phyloP scores from a whole-genome alignment of 2,329 filamentous ascomycete genomes.

The Pseudocercospora pini-densiflorae region DNA sequence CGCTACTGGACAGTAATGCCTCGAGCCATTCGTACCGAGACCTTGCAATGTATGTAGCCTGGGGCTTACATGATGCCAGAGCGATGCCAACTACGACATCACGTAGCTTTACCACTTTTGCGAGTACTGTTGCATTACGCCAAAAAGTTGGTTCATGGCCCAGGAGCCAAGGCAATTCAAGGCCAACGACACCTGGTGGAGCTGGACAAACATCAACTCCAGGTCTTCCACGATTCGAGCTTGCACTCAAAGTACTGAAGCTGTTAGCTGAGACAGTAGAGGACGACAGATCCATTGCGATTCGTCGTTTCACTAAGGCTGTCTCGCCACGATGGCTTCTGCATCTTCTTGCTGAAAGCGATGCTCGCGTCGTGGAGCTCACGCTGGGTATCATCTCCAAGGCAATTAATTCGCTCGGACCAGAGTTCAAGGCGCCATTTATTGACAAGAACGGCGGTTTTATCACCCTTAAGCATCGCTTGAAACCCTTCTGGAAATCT shows the following conservation, averaged over 20 bases:
- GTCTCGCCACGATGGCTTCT: constrained; percentile 84
- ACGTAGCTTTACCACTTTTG: constrained; percentile 35
- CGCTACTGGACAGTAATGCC: constrained; percentile 78
- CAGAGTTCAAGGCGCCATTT: constrained; percentile 83
- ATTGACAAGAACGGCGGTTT: constrained; percentile 86
- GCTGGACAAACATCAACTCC: constrained; percentile 7
- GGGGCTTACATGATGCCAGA: constrained; percentile 74
- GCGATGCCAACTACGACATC: constrained; percentile 33
- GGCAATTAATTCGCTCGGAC: constrained; percentile 80
- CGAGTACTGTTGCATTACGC: constrained; percentile 34
- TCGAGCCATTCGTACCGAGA: constrained; percentile 85
- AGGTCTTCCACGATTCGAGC: constrained; percentile 34
- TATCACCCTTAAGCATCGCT: constrained; percentile 76
- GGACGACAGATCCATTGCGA: constrained; percentile 31
- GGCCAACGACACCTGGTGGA: constrained; percentile 35
- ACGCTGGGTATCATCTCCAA: constrained; percentile 83
- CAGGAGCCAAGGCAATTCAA: constrained; percentile 26
- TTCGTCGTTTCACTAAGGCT: constrained; percentile 80
- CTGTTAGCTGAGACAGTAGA: constrained; percentile 34
- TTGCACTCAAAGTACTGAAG: constrained; percentile 36
- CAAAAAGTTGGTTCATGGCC: constrained; percentile 38
- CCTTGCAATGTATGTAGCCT: constrained; percentile 90
- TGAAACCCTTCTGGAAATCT: constrained; percentile 88
- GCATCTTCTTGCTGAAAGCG: constrained; percentile 85
- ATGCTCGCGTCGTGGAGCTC: constrained; percentile 79